These are phyloP conservation scores for Tuber calosporum DNA, from an alignment of 495 filamentous ascomycete species.

Conservation along the genomic window DNA sequence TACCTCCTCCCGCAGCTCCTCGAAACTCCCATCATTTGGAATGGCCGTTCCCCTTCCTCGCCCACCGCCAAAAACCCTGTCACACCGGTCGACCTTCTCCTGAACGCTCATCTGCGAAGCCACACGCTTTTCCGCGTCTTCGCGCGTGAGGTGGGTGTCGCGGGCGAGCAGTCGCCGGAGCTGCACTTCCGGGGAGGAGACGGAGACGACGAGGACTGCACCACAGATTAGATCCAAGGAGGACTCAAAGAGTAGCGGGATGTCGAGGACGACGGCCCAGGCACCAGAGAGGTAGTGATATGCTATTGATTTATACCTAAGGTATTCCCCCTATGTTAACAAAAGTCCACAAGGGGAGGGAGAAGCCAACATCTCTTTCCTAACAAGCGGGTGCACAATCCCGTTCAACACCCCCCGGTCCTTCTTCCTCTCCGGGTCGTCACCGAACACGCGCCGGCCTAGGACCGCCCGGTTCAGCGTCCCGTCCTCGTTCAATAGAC, in stretches of 20 bases:
- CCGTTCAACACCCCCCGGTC: constrained; percentile 70
- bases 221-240: constrained; percentile 73
- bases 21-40: constrained; percentile 72
- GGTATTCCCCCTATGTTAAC: neutral
- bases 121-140: constrained; percentile 79
- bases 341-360: neutral
- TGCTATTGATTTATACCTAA: constrained; percentile 53
- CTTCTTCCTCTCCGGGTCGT: constrained; percentile 53
- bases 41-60: constrained; percentile 61
- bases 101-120: constrained; percentile 73
- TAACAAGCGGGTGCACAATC: constrained; percentile 87
- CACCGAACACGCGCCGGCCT: constrained; percentile 76
- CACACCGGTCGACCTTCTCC: constrained; percentile 66
- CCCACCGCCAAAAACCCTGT: constrained; percentile 41
- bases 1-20: constrained; percentile 60
- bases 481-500: constrained; percentile 63
- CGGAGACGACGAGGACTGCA: constrained; percentile 74
- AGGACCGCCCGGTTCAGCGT: constrained; percentile 77
- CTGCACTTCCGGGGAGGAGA: constrained; percentile 66
- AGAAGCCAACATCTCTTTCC: constrained; percentile 54
- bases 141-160: constrained; percentile 58
- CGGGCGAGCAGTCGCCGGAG: constrained; percentile 65
- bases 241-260: constrained; percentile 84
- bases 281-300: constrained; percentile 60
- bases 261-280: constrained; percentile 87